Percentiles rank a stretch among this genome's conserved stretches.
Evolutionary conservation across 768 basidiomycete species (phyloP).

Genomic region (Strobilomyces confusus): DNA sequence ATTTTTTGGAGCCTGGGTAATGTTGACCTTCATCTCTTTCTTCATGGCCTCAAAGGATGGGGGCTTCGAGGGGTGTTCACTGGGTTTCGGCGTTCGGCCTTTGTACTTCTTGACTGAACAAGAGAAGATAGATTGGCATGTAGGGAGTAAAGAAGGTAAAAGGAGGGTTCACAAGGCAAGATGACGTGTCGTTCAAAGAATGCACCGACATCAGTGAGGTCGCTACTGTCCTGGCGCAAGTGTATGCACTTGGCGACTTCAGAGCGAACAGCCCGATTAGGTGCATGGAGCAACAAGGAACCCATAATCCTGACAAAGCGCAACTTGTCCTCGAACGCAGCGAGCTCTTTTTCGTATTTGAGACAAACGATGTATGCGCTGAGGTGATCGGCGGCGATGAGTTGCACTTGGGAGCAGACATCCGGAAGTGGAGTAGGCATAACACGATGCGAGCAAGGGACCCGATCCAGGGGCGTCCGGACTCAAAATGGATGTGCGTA

Average conservation of each 20-base stretch:
- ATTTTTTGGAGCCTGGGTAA: neutral
- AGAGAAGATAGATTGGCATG: neutral
- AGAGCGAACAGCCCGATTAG: neutral
- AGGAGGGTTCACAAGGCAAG: slow-evolving; percentile 2
- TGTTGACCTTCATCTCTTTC: neutral
- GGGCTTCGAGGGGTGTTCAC: slow-evolving; percentile 11
- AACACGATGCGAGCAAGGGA: too few relatives aligned
- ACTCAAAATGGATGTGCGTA: too few relatives aligned
- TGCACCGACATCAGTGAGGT: neutral
- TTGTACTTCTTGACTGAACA: slow-evolving; percentile 12
- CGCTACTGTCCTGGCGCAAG: neutral
- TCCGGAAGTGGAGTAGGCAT: too few relatives aligned
- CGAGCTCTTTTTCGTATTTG: neutral
- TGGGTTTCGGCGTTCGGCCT: slow-evolving; percentile 19
- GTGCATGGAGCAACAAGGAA: neutral
- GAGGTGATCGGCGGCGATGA: too few relatives aligned
- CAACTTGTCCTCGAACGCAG: neutral
- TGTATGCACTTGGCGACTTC: slow-evolving; percentile 5
- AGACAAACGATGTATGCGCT: neutral
- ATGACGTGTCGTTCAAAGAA: slow-evolving; percentile 5
- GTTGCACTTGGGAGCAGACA: too few relatives aligned
- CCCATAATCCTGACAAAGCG: neutral
- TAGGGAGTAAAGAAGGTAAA: neutral
- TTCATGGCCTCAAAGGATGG: slow-evolving; percentile 13
- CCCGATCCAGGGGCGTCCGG: too few relatives aligned